Base-by-base conservation (phyloP, 2,329 filamentous ascomycete genomes). In the Colletotrichum chrysophilum region DNA sequence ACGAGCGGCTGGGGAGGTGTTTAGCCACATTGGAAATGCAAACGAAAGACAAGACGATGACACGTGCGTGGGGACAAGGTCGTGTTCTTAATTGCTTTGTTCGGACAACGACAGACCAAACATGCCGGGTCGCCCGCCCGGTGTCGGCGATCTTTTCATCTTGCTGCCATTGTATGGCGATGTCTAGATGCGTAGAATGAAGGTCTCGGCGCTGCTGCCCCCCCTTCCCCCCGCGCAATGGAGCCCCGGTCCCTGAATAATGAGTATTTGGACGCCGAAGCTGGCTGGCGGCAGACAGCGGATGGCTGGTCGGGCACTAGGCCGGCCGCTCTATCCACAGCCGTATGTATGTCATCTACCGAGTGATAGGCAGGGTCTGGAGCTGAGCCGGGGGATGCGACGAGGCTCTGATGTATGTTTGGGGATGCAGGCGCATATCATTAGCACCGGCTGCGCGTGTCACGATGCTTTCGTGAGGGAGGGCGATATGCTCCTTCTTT, bases 81-180 rank as follows among this genome's bases (percentile, higher is more conserved):
- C 38, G 32, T 58, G 38, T 64, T 72, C 55, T 66, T 62, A 43
- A 43, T 32, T 82, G 80, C 81, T 82, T 81, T 79, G 79, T 81
- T 85, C 84, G 84, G 85, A 82, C 83, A 85, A 78, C 82, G 85
- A 85, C 83, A 84, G 64, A 78, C 80, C 79, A 82, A 82, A 84
- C 80, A 80, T 80, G 79, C 80, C 79, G 80, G 79, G 30, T 61
- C 38, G 55, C 26, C 21, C 48, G 60, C 26, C 21, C 48, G 60
- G 43, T 38, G 77, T 76, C 36, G 77, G 80, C 79, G 80, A 83
- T 82, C 80, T 74, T 61, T 61, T 73, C 75, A 66, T 76, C 76
- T 79, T 76, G 77, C 76, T 68, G 61, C 58, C 61, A 14, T 38
- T 52, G 14, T 38, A 43, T 65, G 67, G 36, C 24, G 43, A 64